Evolutionary conservation across 306 rosid species (phyloP).

Genomic region (Quercus wislizeni): DNA sequence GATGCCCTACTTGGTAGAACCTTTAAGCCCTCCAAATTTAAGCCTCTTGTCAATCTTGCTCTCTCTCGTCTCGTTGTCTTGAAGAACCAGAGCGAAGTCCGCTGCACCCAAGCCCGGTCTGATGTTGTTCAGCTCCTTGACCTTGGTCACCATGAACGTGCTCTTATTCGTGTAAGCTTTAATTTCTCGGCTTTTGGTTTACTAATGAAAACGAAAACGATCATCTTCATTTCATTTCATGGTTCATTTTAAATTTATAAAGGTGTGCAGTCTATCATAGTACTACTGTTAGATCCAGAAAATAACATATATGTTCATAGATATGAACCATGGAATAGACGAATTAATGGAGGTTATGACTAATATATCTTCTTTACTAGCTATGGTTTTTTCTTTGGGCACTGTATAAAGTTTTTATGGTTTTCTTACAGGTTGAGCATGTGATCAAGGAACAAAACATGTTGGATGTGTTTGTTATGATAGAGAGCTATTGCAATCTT

Average conservation of each 20-base stretch:
- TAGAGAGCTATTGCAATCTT: slow-evolving; percentile 68
- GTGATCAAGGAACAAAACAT: slow-evolving; percentile 82
- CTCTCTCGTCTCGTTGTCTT: slow-evolving; percentile 71
- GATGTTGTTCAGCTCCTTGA: slow-evolving; percentile 77
- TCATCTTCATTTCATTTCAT: no score
- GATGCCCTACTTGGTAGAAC: slow-evolving; percentile 66
- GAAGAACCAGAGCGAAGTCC: slow-evolving; percentile 61
- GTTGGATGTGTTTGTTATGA: slow-evolving; percentile 62
- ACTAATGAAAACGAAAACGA: no score
- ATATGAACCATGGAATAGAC: no score
- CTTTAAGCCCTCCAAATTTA: slow-evolving; percentile 60
- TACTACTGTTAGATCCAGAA: no score
- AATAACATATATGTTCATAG: no score
- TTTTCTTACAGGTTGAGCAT: slow-evolving; percentile 59
- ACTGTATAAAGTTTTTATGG: background rate
- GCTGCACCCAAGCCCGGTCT: slow-evolving; percentile 51
- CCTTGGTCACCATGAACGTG: slow-evolving; percentile 69
- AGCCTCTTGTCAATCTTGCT: slow-evolving; percentile 50
- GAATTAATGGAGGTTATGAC: no score
- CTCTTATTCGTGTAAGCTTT: slow-evolving; percentile 65
- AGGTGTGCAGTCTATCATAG: no score
- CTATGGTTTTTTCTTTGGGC: background rate
- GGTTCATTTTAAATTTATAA: no score
- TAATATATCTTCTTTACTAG: background rate
- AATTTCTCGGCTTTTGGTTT: background rate